phyloP scores from a whole-genome alignment of 352 stramenopile genomes.

The Pythium utonaiense region DNA sequence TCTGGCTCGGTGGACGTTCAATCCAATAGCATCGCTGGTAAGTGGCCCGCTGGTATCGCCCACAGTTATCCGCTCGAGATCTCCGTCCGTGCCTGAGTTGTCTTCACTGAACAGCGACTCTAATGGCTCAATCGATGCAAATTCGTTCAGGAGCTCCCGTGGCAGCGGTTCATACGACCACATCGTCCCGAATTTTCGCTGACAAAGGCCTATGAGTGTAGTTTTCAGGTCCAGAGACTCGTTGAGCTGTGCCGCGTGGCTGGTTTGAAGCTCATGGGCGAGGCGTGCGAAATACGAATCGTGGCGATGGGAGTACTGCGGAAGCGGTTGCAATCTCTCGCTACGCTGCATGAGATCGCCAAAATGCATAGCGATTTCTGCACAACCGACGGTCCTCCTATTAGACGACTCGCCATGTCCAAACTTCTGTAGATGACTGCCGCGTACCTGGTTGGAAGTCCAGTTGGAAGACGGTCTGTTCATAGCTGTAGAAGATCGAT shows the following conservation, averaged over 20 bases:
- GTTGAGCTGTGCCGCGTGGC: constrained; percentile 11
- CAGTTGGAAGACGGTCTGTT: constrained; percentile 44
- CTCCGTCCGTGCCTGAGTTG: not conserved
- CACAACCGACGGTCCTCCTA: no score
- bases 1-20: constrained; percentile 5
- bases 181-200: constrained; percentile 12
- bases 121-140: constrained; percentile 4
- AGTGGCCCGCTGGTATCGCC: not conserved
- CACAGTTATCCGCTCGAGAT: not conserved
- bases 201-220: constrained; percentile 12
- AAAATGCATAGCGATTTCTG: constrained; percentile 26
- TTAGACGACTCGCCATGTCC: no score
- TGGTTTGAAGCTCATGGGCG: constrained; percentile 15
- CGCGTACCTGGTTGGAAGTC: constrained; percentile 43
- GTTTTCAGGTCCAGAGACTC: constrained; percentile 14
- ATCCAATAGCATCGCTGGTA: constrained; percentile 3
- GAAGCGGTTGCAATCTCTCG: constrained; percentile 7
- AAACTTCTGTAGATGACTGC: not conserved
- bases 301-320: constrained; percentile 1
- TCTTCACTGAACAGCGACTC: constrained; percentile 16
- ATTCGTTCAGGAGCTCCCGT: constrained; percentile 1
- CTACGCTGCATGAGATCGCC: constrained; percentile 15
- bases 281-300: constrained; percentile 18
- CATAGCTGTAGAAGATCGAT: constrained; percentile 39
- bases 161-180: constrained; percentile 17